Base-by-base conservation (phyloP, 108 stramenopile genomes). In the Pseudonitzschia multistriata region DNA sequence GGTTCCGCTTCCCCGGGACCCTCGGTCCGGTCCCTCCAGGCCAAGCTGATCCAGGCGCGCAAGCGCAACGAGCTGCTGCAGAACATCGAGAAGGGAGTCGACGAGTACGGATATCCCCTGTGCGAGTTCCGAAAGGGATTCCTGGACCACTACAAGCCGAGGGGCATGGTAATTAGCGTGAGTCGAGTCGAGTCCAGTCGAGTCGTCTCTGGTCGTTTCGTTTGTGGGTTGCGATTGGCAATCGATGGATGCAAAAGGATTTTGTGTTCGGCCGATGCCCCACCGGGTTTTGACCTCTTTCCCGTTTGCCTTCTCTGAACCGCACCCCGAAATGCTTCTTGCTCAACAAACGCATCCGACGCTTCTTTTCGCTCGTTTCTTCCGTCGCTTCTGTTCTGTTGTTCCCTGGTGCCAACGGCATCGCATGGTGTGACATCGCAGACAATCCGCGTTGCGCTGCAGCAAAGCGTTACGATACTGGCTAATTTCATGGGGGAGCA, bases 401-500 rank as follows among this genome's bases (percentile, higher is more conserved):
- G 37, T 39, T 39, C 10, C 7, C 10, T 39, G 37, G 37, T 53
- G 52, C 13, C 13, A 13, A 10, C 13, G 52, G 22, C 13, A 6
- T 53, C 30, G 54, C n/a, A n/a, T n/a, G n/a, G n/a, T n/a, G n/a
- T n/a, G 33, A 33, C 25, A 45, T 37, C 36, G 17, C 34, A 84
- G 79, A 73, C 79, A 4, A 21, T 84, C 3, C 69, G 77, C 17
- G 71, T 84, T 3, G 30, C 57, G 14, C 61, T 68, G 15, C 65
- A 68, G 39, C 83, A 84, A 73, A 67, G 64, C 50, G 53, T 62
- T 1, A 45, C 67, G n/a, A 70, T 83, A 34, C 57, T 80, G 62
- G 67, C 79, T 3, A 65, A 56, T 25, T 83, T 78, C 48, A 68
- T 80, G 68, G 62, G 67, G 4, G 86, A 87, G 47, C 79, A 84